Conservation (phyloP, 2,329 filamentous ascomycete genomes). For the Aspergillus sp. region DNA sequence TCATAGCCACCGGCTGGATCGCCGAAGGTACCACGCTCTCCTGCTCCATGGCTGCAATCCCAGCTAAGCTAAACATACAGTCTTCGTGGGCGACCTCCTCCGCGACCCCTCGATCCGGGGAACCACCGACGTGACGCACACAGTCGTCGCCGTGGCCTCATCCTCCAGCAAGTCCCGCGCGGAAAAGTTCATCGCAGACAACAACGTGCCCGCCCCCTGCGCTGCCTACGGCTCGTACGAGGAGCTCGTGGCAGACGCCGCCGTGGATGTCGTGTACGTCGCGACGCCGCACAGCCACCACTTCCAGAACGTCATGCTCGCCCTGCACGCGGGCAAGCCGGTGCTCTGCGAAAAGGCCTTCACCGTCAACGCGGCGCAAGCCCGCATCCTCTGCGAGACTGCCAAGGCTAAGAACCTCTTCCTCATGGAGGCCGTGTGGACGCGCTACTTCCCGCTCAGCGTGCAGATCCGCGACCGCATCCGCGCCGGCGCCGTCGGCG, state of each 20-base stretch:
- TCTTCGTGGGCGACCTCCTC: constrained; percentile 75
- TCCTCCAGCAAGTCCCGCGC: constrained; percentile 71
- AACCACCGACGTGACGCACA: constrained; percentile 71
- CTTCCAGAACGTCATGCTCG: constrained; percentile 87
- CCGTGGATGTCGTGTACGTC: constrained; percentile 84
- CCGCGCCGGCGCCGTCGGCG: constrained; percentile 60
- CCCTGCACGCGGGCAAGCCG: constrained; percentile 77
- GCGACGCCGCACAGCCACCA: constrained; percentile 91
- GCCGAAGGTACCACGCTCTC: constrained; percentile 33
- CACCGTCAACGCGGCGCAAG: constrained; percentile 77
- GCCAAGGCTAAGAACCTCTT: constrained; percentile 72
- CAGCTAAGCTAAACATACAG: constrained; percentile 26
- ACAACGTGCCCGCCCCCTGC: constrained; percentile 66
- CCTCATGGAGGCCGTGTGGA: constrained; percentile 89
- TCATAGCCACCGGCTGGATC: constrained; percentile 45
- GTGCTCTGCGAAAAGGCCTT: constrained; percentile 91
- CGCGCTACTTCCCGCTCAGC: constrained; percentile 81
- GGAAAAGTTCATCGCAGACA: constrained; percentile 68
- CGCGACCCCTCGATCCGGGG: constrained; percentile 68
- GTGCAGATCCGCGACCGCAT: constrained; percentile 61
- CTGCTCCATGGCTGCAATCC: neutral
- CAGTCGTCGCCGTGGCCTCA: constrained; percentile 75
- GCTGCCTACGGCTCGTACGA: constrained; percentile 78
- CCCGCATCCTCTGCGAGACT: constrained; percentile 67
- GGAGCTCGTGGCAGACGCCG: constrained; percentile 73